Evolutionary conservation across 306 rosid genomes (phyloP), one percentile per base, ranked within the genome.

Genomic region (Fragaria nilgerrensis): DNA sequence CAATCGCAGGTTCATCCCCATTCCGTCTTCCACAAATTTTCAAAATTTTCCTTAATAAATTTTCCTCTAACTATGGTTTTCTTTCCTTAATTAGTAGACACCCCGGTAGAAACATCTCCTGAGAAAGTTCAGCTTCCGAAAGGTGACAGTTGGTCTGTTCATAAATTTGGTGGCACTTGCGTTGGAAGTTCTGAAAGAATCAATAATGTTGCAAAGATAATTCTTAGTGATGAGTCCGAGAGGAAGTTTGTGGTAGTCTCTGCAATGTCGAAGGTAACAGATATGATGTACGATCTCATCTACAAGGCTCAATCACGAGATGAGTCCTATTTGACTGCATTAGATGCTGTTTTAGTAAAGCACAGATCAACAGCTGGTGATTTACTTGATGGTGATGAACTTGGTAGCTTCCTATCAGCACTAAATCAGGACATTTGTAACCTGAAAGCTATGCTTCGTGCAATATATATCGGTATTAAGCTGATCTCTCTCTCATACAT

Each of bases 151-250:
- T 95, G 99, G 99, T 90, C 99, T n/a, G 92, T 95, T 47, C 99
- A 95, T 83, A 95, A 95, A 71, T 95, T 95, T 85, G 99, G 99
- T 43, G 99, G 99, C 72, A 95, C 99, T 14, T 95, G 99, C 74
- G 90, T 95, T 80, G 99, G 96, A 78, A 92, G 72, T 81, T 79
- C 99, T 0, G 89, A 88, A 23, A 92, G 99, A 84, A 92, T 95
- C 59, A 86, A 88, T 75, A 92, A 87, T 84, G 97, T 95, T 73
- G 97, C 86, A 0, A 84, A 95, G 63, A 86, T 95, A 73, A 70
- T 95, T 84, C 44, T 92, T 11, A 86, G 44, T 17, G 99, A 95
- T 78, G 90, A 85, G 79, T 90, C 99, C 0, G 97, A 92, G 82
- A 90, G 87, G 88, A 95, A 87, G 86, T 73, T 95, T 76, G 94